Percentiles rank a stretch among this genome's conserved stretches.
Evolutionary conservation across 495 filamentous ascomycete genomes (phyloP).

Genomic region (Lophiostoma macrostomum): DNA sequence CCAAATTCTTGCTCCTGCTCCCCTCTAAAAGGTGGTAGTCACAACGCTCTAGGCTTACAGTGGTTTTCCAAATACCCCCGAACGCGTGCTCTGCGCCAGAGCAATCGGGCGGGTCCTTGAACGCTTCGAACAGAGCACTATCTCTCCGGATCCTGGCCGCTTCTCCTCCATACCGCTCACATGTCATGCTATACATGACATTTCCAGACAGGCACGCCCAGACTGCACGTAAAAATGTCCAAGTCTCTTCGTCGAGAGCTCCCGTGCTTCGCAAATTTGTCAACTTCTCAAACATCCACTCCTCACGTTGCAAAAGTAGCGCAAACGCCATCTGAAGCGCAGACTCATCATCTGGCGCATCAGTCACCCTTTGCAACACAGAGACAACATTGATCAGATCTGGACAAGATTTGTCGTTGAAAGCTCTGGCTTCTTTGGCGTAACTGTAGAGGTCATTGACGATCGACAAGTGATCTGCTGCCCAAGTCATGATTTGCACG

Average conservation of each 20-base stretch:
- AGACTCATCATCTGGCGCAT: background rate
- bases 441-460: conserved; percentile 2
- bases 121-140: no score
- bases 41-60: no score
- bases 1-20: no score
- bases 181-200: background rate
- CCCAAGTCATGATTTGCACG: background rate
- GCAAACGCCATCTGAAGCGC: background rate
- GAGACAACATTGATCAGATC: conserved; percentile 5
- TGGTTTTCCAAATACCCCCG: no score
- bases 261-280: background rate
- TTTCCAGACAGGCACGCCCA: background rate
- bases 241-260: background rate
- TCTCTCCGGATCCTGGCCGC: background rate
- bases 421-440: background rate
- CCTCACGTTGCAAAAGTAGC: conserved; percentile 1
- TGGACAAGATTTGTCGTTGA: background rate
- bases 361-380: background rate
- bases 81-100: no score
- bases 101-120: no score
- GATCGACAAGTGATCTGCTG: conserved; percentile 1
- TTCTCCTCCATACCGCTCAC: background rate
- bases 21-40: no score
- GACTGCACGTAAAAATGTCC: background rate
- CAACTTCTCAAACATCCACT: background rate